Percentiles rank a stretch among this genome's conserved stretches.
Conservation (phyloP, 768 basidiomycete species). For the Suillus spraguei region DNA sequence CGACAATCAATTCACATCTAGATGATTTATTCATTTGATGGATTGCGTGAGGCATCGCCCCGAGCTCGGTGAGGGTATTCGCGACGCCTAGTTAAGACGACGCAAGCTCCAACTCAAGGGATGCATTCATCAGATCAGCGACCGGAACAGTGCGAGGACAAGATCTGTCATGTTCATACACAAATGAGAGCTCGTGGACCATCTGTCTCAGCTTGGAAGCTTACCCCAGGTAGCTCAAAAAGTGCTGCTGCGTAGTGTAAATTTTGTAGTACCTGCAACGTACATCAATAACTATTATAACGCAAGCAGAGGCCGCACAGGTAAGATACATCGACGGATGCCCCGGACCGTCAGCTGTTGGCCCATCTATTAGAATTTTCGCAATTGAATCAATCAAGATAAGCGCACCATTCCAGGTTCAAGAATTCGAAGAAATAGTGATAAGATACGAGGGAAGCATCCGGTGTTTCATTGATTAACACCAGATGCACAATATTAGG, state of each 20-base stretch:
- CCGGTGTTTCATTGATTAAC: not conserved
- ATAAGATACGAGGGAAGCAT: not conserved
- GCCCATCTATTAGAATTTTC: not conserved
- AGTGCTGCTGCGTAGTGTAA: not conserved
- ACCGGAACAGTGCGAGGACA: slow-evolving; percentile 4
- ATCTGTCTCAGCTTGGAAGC: slow-evolving; percentile 7
- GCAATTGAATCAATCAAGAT: slow-evolving; percentile 4
- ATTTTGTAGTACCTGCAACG: not conserved
- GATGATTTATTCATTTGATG: slow-evolving; percentile 2
- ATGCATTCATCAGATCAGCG: slow-evolving; percentile 1
- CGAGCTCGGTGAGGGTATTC: not conserved
- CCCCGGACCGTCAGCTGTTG: not conserved
- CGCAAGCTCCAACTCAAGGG: not conserved
- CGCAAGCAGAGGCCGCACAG: not conserved
- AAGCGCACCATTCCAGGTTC: slow-evolving; percentile 7
- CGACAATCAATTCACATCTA: slow-evolving; percentile 4
- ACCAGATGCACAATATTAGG: not conserved
- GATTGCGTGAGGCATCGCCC: not conserved
- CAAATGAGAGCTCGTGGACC: slow-evolving; percentile 3
- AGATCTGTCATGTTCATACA: slow-evolving; percentile 1
- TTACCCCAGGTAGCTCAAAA: not conserved
- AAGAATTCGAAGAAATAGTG: not conserved
- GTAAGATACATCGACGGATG: not conserved
- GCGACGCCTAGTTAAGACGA: not conserved
- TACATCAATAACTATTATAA: not conserved